These are phyloP conservation scores for Fusarium burgessii DNA, from an alignment of 2,329 filamentous ascomycete species.

Conservation along the genomic window DNA sequence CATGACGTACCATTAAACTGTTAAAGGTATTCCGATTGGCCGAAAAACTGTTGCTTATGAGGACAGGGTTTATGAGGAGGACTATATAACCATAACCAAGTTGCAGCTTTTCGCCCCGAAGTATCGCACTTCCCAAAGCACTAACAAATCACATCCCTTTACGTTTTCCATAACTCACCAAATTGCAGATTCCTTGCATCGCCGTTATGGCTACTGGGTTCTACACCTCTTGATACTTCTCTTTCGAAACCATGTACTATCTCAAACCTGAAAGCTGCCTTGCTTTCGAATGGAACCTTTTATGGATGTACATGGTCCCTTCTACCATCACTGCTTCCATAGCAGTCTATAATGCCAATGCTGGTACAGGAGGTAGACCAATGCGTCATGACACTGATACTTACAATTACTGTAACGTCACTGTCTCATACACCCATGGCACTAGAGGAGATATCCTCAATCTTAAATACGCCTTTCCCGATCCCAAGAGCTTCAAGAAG, in stretches of 20 bases:
- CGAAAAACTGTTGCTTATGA: background rate
- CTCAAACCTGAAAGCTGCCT: background rate
- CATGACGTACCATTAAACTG: background rate
- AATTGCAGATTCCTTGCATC: background rate
- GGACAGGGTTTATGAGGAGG: background rate
- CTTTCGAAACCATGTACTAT: background rate
- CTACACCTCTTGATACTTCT: background rate
- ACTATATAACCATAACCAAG: background rate
- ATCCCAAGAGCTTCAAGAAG: background rate
- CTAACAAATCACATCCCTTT: background rate
- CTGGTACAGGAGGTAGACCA: background rate
- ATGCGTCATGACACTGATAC: background rate
- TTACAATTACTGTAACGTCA: constrained; percentile 9
- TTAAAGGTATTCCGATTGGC: background rate
- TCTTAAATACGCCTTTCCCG: constrained; percentile 9
- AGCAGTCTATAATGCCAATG: background rate
- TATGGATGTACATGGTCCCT: background rate
- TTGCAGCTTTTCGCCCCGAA: too few species aligned
- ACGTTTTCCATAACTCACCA: background rate
- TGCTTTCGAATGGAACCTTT: background rate
- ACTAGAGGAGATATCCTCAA: background rate
- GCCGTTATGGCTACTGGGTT: background rate
- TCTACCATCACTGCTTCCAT: background rate
- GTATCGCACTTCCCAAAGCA: background rate
- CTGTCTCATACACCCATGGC: constrained; percentile 3